Percentiles rank a stretch among this genome's conserved stretches.
These are phyloP conservation scores for Coemansia sp. DNA, from an alignment of 192 early-diverging fungal genomes.

Conservation along the genomic window DNA sequence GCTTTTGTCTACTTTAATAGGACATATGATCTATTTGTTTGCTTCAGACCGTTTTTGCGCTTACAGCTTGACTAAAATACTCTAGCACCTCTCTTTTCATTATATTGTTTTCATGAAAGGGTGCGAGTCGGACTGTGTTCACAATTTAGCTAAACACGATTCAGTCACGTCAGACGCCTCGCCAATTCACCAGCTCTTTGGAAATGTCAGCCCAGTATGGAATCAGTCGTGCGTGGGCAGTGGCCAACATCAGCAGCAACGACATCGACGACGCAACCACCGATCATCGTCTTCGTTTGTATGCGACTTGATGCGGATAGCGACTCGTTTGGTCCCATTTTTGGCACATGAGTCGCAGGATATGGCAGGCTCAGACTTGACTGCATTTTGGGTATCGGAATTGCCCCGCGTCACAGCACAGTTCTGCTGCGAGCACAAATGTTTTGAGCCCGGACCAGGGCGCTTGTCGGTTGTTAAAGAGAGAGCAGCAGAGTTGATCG, in stretches of 20 bases:
- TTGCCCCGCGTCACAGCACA: slow-evolving; percentile 7
- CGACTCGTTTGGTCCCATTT: slow-evolving; percentile 2
- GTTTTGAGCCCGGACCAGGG: neutral
- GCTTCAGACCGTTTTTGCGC: neutral
- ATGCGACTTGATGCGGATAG: slow-evolving; percentile 8
- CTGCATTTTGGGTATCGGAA: slow-evolving; percentile 15
- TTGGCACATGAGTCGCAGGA: neutral
- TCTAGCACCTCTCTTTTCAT: neutral
- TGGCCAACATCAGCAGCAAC: neutral
- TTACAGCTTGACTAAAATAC: neutral
- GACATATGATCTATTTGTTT: neutral
- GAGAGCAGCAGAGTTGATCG: neutral
- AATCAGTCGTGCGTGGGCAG: slow-evolving; percentile 1
- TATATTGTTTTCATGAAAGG: slow-evolving; percentile 17
- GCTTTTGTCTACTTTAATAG: neutral
- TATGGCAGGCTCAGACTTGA: neutral
- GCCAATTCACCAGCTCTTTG: slow-evolving; percentile 14
- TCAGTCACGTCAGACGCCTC: slow-evolving; percentile 4
- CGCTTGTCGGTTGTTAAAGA: neutral
- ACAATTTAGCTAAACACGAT: slow-evolving; percentile 20
- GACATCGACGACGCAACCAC: neutral
- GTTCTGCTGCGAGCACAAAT: slow-evolving; percentile 6
- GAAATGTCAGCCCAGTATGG: slow-evolving; percentile 27
- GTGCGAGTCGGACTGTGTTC: slow-evolving; percentile 36
- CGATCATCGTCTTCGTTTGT: neutral